Base-by-base conservation (phyloP, 2,329 filamentous ascomycete species). In the Phialophora expanda region DNA sequence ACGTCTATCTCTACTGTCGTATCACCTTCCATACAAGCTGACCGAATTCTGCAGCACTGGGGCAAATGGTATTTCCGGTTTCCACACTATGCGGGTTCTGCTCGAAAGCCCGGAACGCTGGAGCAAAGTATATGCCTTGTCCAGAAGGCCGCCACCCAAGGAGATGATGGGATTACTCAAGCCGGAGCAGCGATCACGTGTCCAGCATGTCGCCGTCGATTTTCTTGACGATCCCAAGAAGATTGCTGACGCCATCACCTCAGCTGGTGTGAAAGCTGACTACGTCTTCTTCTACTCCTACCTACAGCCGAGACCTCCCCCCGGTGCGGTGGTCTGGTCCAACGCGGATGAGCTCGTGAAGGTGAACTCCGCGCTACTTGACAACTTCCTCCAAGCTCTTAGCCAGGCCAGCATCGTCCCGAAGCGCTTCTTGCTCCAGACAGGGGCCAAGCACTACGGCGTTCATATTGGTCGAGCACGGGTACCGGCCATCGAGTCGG, bases 271-370 rank as follows among this genome's bases (percentile, higher is more conserved):
- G 32, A 65, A 28, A 34, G 69, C 68, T 2, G 80, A 81, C 66
- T 79, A 85, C 68, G 75, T 84, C 22, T 85, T 85, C 74, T 86
- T 84, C 76, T 85, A 81, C 65, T 82, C 82, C 1, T 86, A 86
- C 75, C 76, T 84, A n/a, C 84, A 86, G 67, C 79, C 79, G 0
- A 74, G 78, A 32, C 82, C 82, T 0, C 81, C 81, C 62, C 74
- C 77, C 17, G 80, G 80, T 1, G 74, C 75, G 14, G 75, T 77
- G 1, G 71, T 83, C 9, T 85, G 83, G 83, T 80, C 78, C 24
- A 79, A 84, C 69, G 81, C 80, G 5, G 80, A 85, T 20, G 81
- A 84, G 68, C 75, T 85, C 72, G 78, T 79, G 26, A 77, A 76
- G 28, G 77, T 84, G 11, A 86, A 86, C 65, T 62, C 69, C 12